Evolutionary conservation across 148 eudicot genomes (phyloP).

Genomic region (Rhododendron henanense): DNA sequence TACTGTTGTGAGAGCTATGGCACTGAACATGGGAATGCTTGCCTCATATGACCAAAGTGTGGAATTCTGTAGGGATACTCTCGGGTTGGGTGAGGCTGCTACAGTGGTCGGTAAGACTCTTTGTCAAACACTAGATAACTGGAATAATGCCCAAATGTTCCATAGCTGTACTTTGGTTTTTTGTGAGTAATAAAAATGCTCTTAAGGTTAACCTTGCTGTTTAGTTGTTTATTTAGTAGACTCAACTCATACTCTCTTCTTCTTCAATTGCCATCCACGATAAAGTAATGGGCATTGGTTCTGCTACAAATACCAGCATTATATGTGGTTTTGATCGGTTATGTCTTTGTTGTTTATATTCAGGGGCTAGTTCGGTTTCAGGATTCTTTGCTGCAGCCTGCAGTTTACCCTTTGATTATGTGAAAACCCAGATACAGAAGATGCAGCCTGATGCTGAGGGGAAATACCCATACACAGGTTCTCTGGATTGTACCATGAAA

Average conservation of each 20-base stretch:
- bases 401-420: constrained; percentile 93
- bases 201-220: not conserved
- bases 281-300: not conserved
- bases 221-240: not conserved
- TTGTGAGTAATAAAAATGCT: not conserved
- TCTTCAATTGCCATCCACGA: not conserved
- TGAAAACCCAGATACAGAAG: constrained; percentile 94
- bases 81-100: constrained; percentile 70
- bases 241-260: not conserved
- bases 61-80: constrained; percentile 75
- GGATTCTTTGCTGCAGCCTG: constrained; percentile 96
- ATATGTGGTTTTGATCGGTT: not conserved
- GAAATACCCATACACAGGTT: constrained; percentile 74
- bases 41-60: constrained; percentile 97
- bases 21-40: constrained; percentile 98
- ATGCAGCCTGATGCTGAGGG: constrained; percentile 97
- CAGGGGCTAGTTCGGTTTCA: constrained; percentile 90
- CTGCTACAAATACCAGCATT: not conserved
- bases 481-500: constrained; percentile 78
- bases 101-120: constrained; percentile 64
- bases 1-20: constrained; percentile 96
- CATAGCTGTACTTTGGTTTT: not conserved
- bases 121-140: not conserved
- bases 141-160: not conserved
- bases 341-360: constrained; percentile 4